These are phyloP conservation scores for Neocatenulostroma microsporum DNA, from an alignment of 2,329 filamentous ascomycete species.

Conservation along the genomic window DNA sequence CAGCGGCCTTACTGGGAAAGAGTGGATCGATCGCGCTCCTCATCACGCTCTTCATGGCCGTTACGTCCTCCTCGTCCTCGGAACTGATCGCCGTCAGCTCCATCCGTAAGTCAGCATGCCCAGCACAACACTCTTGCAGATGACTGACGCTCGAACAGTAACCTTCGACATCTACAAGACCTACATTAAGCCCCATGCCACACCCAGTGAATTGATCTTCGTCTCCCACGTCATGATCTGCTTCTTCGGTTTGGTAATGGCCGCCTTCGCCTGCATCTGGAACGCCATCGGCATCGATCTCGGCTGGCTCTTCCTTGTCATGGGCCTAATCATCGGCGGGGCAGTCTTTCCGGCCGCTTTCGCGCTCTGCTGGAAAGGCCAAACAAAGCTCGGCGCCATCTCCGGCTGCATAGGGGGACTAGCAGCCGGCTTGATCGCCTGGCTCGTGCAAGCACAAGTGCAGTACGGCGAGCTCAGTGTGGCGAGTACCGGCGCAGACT, in stretches of 20 bases:
- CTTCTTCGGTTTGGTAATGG: constrained; percentile 33
- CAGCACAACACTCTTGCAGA: neutral
- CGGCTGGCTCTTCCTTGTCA: constrained; percentile 40
- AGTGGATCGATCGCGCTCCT: constrained; percentile 26
- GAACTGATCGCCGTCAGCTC: constrained; percentile 33
- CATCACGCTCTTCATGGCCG: constrained; percentile 26
- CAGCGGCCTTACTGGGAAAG: constrained; percentile 26
- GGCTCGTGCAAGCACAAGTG: constrained; percentile 29
- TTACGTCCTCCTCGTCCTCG: constrained; percentile 28
- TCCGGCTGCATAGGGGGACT: constrained; percentile 40
- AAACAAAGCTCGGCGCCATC: constrained; percentile 39
- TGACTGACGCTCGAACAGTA: constrained; percentile 25
- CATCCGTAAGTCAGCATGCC: neutral
- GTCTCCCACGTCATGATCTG: constrained; percentile 34
- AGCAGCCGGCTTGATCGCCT: constrained; percentile 35
- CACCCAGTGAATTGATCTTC: constrained; percentile 29
- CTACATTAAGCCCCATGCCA: constrained; percentile 33
- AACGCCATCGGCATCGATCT: constrained; percentile 28
- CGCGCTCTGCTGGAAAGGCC: constrained; percentile 38
- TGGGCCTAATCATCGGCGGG: constrained; percentile 52
- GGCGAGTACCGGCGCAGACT: constrained; percentile 31
- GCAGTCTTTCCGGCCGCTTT: constrained; percentile 39
- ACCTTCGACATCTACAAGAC: constrained; percentile 41
- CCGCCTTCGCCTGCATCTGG: constrained; percentile 19
- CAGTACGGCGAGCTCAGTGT: constrained; percentile 33